phyloP scores from a whole-genome alignment of 805 yeast species.

The Priceomyces castillae region DNA sequence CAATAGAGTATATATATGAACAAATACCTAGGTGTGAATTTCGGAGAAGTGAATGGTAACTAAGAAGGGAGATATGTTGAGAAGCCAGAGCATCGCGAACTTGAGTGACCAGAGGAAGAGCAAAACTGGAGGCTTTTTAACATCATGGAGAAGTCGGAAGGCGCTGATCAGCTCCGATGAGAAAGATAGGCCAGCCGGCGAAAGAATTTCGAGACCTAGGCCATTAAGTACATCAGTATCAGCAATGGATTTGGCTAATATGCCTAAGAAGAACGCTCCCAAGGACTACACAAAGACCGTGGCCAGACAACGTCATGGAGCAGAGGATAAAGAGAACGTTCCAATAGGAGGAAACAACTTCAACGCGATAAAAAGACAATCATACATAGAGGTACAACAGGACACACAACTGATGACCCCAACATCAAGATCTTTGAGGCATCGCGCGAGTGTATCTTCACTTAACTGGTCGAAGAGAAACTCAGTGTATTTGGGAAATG shows the following conservation, averaged over 20 bases:
- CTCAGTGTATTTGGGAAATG: conserved; percentile 8
- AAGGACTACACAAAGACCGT: conserved; percentile 10
- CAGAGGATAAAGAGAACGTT: conserved; percentile 15
- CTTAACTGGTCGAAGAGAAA: conserved; percentile 13
- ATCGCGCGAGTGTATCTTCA: conserved; percentile 23
- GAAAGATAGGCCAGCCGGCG: conserved; percentile 1
- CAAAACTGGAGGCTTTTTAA: conserved; percentile 10
- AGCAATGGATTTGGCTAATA: conserved; percentile 8
- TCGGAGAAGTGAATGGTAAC: background rate
- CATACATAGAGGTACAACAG: background rate
- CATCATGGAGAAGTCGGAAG: conserved; percentile 15
- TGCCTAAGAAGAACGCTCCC: background rate
- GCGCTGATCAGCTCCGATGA: conserved; percentile 1
- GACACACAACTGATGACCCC: background rate
- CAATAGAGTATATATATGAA: background rate
- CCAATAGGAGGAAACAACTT: background rate
- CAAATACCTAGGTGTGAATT: background rate
- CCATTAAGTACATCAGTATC: conserved; percentile 11
- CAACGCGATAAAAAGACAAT: background rate
- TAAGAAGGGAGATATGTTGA: conserved; percentile 16
- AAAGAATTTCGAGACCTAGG: conserved; percentile 7
- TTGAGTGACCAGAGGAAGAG: conserved; percentile 18
- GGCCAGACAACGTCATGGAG: conserved; percentile 8
- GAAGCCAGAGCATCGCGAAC: conserved; percentile 26
- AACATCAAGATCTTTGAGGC: conserved; percentile 11